phyloP scores from a whole-genome alignment of 441 rosid genomes.

The Populus hybrid region DNA sequence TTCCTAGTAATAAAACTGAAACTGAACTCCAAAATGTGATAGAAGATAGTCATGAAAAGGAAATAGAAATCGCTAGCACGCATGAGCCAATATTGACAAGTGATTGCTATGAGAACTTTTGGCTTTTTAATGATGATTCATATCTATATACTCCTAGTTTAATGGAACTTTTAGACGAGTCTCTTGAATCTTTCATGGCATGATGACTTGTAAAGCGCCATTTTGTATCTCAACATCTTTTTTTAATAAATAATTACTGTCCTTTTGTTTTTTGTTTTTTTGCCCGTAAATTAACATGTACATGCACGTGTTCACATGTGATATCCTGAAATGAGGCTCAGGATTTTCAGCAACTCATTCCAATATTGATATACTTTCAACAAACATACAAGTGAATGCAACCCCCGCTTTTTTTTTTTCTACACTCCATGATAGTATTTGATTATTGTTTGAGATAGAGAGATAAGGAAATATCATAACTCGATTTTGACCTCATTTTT shows the following conservation, averaged over 20 bases:
- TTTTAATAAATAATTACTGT: background rate
- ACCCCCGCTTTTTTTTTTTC: no score
- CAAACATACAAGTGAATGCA: no score
- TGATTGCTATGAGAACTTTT: conserved; percentile 14
- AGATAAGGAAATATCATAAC: no score
- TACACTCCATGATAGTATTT: no score
- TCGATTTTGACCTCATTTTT: no score
- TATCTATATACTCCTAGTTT: conserved; percentile 17
- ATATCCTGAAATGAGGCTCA: no score
- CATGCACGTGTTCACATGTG: no score
- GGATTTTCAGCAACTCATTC: no score
- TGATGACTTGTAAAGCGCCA: background rate
- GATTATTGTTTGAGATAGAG: no score
- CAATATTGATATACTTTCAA: no score
- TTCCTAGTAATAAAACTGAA: background rate
- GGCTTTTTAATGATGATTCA: conserved; percentile 19
- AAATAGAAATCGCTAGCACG: background rate
- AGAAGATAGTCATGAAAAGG: background rate
- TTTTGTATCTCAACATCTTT: background rate
- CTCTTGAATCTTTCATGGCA: conserved; percentile 22
- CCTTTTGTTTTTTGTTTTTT: no score
- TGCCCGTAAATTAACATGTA: no score
- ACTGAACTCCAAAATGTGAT: background rate
- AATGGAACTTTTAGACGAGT: conserved; percentile 17
- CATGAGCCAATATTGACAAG: background rate